A percentile compares a stretch with the other conserved stretches of the same genome.
These are phyloP conservation scores for Phalaenopsis hybrid DNA, from an alignment of 116 monocot genomes.

Conservation along the genomic window DNA sequence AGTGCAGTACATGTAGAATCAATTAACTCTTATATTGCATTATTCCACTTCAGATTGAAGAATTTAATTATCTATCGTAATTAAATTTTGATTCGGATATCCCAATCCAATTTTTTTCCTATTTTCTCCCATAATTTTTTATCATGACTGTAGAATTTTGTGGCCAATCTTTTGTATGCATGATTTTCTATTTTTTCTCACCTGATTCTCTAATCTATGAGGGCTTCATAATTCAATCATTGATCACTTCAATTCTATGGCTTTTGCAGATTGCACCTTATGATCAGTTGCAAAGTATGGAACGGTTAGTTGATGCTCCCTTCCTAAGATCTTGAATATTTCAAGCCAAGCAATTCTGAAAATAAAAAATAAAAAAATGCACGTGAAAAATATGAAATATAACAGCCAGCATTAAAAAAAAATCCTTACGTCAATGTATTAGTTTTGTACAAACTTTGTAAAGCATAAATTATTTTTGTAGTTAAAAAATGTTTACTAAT, in stretches of 20 bases:
- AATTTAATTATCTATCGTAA: no score
- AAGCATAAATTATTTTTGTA: not conserved
- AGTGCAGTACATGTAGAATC: not conserved
- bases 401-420: not conserved
- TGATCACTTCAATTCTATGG: no score
- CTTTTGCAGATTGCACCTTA: conserved; percentile 88
- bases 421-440: not conserved
- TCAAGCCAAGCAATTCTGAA: not conserved
- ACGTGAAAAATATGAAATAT: not conserved
- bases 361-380: not conserved
- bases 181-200: no score
- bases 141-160: not conserved
- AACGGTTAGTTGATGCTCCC: conserved; percentile 63
- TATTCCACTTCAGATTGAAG: no score
- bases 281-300: conserved; percentile 89
- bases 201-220: no score
- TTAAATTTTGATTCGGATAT: no score
- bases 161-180: not conserved
- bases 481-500: not conserved
- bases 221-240: no score
- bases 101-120: not conserved
- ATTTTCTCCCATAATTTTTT: not conserved
- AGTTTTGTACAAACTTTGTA: not conserved
- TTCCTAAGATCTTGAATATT: conserved; percentile 1
- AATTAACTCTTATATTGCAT: not conserved